Evolutionary conservation across 257 asterid species (phyloP).

Genomic region (Thymus quinquecostatus): DNA sequence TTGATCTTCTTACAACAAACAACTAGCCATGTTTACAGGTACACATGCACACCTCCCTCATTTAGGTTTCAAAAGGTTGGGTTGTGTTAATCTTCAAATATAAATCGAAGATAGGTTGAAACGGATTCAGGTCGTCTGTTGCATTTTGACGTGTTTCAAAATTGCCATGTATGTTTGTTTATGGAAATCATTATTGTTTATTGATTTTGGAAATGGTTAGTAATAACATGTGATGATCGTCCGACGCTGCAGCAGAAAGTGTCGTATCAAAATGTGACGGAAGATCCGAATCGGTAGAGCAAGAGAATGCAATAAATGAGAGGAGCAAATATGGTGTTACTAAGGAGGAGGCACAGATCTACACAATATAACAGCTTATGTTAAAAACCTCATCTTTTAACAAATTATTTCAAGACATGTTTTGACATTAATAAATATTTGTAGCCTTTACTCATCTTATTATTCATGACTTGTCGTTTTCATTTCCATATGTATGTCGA

Average conservation of each 20-base stretch:
- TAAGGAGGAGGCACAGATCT: conserved; percentile 25
- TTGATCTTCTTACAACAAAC: conserved; percentile 14
- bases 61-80: conserved; percentile 12
- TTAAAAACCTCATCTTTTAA: conserved; percentile 11
- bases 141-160: no score
- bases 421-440: conserved; percentile 27
- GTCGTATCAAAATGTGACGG: no score
- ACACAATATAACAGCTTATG: not conserved
- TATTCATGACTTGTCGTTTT: conserved; percentile 23
- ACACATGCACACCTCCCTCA: conserved; percentile 14
- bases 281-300: not conserved
- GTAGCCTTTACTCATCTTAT: conserved; percentile 25
- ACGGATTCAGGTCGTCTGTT: no score
- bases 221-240: no score
- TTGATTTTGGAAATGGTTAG: no score
- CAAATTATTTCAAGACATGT: conserved; percentile 31
- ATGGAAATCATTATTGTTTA: no score
- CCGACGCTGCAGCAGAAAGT: no score
- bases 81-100: not conserved
- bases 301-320: not conserved
- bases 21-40: conserved; percentile 23
- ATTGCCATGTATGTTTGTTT: no score
- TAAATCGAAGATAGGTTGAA: no score
- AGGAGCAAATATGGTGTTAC: not conserved
- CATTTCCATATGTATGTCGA: conserved; percentile 10